Conservation (phyloP, 257 asterid species). For the Solanum clarkiae region DNA sequence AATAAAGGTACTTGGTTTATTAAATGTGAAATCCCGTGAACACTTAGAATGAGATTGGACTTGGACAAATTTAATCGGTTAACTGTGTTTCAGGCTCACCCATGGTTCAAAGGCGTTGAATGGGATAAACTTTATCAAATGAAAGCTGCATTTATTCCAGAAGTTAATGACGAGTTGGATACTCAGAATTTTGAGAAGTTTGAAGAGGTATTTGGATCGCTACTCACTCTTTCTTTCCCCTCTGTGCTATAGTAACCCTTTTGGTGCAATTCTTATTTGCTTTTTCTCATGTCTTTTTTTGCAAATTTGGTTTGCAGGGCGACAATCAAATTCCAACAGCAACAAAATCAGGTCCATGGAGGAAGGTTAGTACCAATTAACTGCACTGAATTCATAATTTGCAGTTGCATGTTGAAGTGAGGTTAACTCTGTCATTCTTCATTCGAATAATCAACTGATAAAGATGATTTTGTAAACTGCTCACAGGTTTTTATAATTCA, state of each 20-base stretch:
- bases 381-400: not conserved
- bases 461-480: not conserved
- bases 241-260: not conserved
- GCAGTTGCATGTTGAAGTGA: not conserved
- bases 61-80: not conserved
- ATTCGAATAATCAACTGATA: not conserved
- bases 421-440: not conserved
- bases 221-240: not conserved
- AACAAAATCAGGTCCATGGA: conserved; percentile 96
- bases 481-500: not conserved
- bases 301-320: conserved; percentile 30
- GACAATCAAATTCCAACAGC: conserved; percentile 54
- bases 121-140: conserved; percentile 82
- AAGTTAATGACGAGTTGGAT: conserved; percentile 88
- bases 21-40: not conserved
- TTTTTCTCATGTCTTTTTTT: conserved; percentile 1
- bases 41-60: not conserved
- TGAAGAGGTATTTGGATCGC: conserved; percentile 50
- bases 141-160: conserved; percentile 94
- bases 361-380: conserved; percentile 55
- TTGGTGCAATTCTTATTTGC: not conserved
- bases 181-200: conserved; percentile 97
- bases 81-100: conserved; percentile 61
- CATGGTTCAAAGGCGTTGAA: conserved; percentile 77
- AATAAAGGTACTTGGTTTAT: conserved; percentile 53